Percentiles rank a stretch among this genome's conserved stretches.
Evolutionary conservation across 108 stramenopile genomes (phyloP).

Genomic region (Cyclotella distinguenda): DNA sequence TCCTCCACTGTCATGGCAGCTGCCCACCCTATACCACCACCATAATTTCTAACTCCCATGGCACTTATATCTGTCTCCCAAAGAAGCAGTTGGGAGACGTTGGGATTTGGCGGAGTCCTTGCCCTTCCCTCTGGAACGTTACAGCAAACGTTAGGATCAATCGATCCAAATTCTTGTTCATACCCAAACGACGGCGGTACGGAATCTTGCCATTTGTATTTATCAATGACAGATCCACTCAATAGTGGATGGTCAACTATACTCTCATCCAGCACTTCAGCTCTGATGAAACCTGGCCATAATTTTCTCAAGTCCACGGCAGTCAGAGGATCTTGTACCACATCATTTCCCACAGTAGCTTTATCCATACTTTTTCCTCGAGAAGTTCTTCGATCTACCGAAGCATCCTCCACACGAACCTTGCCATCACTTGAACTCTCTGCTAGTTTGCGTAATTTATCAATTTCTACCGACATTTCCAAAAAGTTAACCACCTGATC

Average conservation of each 20-base stretch:
- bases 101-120: slow-evolving; percentile 49
- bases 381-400: slow-evolving; percentile 22
- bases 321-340: slow-evolving; percentile 49
- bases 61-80: slow-evolving; percentile 79
- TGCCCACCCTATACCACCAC: slow-evolving; percentile 44
- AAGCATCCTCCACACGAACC: slow-evolving; percentile 22
- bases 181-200: slow-evolving; percentile 14
- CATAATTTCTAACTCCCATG: slow-evolving; percentile 57
- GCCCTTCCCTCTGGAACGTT: slow-evolving; percentile 40
- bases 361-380: slow-evolving; percentile 31
- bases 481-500: slow-evolving; percentile 71
- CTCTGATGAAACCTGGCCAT: slow-evolving; percentile 70
- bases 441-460: slow-evolving; percentile 48
- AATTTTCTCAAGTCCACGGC: slow-evolving; percentile 54
- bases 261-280: slow-evolving; percentile 54
- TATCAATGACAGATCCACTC: slow-evolving; percentile 35
- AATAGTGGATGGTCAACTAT: slow-evolving; percentile 21
- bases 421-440: slow-evolving; percentile 40
- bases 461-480: slow-evolving; percentile 54
- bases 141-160: slow-evolving; percentile 68
- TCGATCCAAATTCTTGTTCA: slow-evolving; percentile 20
- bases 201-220: slow-evolving; percentile 30
- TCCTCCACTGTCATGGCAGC: slow-evolving; percentile 49
- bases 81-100: slow-evolving; percentile 53
- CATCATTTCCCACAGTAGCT: slow-evolving; percentile 51